Evolutionary conservation across 345 rosid species (phyloP), one percentile per base, ranked within the genome.

Genomic region (Pistacia vera): DNA sequence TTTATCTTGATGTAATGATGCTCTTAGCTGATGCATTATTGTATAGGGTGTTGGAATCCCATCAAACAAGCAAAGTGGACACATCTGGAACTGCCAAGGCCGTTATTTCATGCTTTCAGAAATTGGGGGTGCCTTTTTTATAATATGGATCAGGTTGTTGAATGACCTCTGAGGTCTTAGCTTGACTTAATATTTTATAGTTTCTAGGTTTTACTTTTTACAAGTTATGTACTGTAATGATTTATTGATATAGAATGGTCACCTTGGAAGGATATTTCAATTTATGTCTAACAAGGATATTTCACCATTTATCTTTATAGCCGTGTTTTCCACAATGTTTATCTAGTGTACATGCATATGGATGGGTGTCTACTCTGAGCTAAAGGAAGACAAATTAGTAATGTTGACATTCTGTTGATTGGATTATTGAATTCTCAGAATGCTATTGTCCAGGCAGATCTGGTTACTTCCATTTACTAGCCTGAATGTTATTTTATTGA

Each of bases 1-100:
- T 41, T 5, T 41, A 5, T 41, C 8, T 5, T 41, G 46, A 41
- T 68, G 55, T 20, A 13, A 30, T 54, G 67, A 62, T 12, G 36
- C 18, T 55, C 3, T 2, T 49, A 7, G 17, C 49, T 70, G 38
- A 28, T 73, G 46, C 48, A 55, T 65, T 16, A 69, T 60, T 70
- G 71, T 52, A 62, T 51, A 56, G 93, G 99, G 99, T 93, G 78
- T 82, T 92, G 97, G 98, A 96, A 80, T 96, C 99, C 74, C 99
- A 96, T 83, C 97, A 96, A 83, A 81, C 98, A 73, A 76, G 93
- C 56, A 96, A 96, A 85, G 56, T 91, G 90, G 99, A 96, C 84
- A 87, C 90, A 18, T 96, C 98, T 4, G 98, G 98, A 73, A 92
- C 99, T 62, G 98, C 99, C 49, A 93, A 93, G 89, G 98, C 97